phyloP scores from a whole-genome alignment of 2,329 filamentous ascomycete genomes.

The Aschersonia sp. region DNA sequence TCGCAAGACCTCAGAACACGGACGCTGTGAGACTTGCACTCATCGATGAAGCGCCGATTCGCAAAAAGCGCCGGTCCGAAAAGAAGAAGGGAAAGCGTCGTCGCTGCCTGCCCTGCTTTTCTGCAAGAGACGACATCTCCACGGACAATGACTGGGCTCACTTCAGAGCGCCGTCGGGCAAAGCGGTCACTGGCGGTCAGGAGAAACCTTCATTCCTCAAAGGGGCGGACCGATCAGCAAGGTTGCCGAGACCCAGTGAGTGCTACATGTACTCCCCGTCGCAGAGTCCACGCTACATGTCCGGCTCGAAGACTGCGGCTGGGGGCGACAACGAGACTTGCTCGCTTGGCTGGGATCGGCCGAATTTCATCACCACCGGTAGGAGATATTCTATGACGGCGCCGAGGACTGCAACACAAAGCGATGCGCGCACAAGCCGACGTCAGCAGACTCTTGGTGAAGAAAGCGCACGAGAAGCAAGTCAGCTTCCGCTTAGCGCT shows the following conservation, averaged over 20 bases:
- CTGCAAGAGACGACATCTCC: conserved; percentile 9
- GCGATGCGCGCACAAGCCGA: neutral
- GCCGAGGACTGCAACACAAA: conserved; percentile 1
- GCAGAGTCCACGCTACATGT: conserved; percentile 3
- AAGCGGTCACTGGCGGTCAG: neutral
- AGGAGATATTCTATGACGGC: conserved; percentile 4
- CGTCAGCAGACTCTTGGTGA: neutral
- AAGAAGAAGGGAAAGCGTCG: conserved; percentile 6
- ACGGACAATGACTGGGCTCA: conserved; percentile 11
- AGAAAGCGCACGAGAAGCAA: neutral
- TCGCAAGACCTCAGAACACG: conserved; percentile 13
- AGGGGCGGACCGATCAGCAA: neutral
- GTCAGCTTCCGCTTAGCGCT: too few species aligned
- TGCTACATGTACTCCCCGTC: neutral
- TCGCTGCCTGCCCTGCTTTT: conserved; percentile 16
- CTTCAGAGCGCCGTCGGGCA: conserved; percentile 6
- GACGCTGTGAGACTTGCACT: conserved; percentile 19
- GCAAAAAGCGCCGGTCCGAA: conserved; percentile 7
- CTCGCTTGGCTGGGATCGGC: neutral
- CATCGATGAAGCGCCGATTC: conserved; percentile 14
- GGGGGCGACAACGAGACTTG: neutral
- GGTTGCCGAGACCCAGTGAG: neutral
- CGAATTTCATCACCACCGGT: conserved; percentile 5
- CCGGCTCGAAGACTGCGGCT: neutral
- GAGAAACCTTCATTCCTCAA: neutral